A percentile compares a stretch with the other conserved stretches of the same genome.
phyloP scores from a whole-genome alignment of 164 flowering plant genomes.

The Liquidambar formosana region DNA sequence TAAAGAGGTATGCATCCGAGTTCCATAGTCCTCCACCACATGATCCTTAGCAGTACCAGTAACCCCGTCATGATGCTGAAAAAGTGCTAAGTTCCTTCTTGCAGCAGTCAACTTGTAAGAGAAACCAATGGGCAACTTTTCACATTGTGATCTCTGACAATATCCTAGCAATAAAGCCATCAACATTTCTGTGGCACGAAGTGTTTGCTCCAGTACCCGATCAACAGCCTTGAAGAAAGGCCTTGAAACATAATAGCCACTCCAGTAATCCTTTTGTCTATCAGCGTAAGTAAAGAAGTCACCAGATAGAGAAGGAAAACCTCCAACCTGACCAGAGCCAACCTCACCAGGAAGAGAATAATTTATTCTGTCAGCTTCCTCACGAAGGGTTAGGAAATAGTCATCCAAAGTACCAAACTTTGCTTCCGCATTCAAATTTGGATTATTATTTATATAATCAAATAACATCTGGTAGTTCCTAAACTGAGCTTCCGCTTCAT shows the following conservation, averaged over 20 bases:
- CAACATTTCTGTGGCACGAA: constrained; percentile 88
- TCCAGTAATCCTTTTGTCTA: constrained; percentile 94
- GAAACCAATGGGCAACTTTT: constrained; percentile 74
- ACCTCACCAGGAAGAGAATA: constrained; percentile 77
- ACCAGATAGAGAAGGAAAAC: constrained; percentile 92
- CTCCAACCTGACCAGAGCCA: constrained; percentile 77
- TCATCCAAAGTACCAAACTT: constrained; percentile 96
- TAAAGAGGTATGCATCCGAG: constrained; percentile 84
- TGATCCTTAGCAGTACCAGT: constrained; percentile 98
- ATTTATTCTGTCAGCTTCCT: constrained; percentile 85
- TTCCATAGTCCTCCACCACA: constrained; percentile 92
- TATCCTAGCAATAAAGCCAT: constrained; percentile 70
- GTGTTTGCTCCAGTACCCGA: constrained; percentile 89
- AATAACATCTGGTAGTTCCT: constrained; percentile 86
- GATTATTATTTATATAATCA: constrained; percentile 86
- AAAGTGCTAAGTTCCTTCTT: constrained; percentile 90
- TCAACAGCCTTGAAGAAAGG: constrained; percentile 98
- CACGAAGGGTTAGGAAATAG: constrained; percentile 85
- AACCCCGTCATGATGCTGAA: constrained; percentile 99
- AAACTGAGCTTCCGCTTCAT: constrained; percentile 97
- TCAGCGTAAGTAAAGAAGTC: constrained; percentile 99
- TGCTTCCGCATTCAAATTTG: constrained; percentile 80
- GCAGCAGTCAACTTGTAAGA: constrained; percentile 93
- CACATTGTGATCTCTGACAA: constrained; percentile 79
- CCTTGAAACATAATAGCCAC: constrained; percentile 98